Evolutionary conservation across 176 grass and related monocot genomes (phyloP).

Genomic region (Luzula sylvatica): DNA sequence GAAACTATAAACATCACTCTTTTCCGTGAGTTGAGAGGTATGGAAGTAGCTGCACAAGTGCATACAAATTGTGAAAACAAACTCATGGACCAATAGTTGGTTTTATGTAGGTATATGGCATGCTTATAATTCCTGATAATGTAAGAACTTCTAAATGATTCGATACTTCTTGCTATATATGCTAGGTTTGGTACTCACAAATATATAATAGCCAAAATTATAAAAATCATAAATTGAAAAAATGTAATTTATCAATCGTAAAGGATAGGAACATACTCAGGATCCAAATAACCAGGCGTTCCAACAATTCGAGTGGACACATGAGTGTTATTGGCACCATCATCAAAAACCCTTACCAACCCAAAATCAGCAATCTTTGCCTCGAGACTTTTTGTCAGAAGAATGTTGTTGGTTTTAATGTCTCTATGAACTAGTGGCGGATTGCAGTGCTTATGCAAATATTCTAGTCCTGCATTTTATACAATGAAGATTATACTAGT

Average conservation of each 20-base stretch:
- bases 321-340: conserved; percentile 6
- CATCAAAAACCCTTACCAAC: conserved; percentile 22
- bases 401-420: conserved; percentile 34
- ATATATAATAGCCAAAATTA: no score
- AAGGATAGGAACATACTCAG: conserved; percentile 38
- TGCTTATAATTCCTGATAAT: no score
- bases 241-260: no score
- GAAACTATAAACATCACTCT: conserved; percentile 36
- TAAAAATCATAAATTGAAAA: no score
- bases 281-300: conserved; percentile 41
- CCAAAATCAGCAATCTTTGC: conserved; percentile 42
- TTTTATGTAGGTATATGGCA: no score
- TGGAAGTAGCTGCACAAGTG: neutral
- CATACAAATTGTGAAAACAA: no score
- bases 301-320: conserved; percentile 24
- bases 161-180: no score
- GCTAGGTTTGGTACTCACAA: no score
- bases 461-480: conserved; percentile 15
- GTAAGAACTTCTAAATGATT: no score
- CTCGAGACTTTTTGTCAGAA: conserved; percentile 14
- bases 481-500: neutral
- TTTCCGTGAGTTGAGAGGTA: conserved; percentile 9
- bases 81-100: no score
- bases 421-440: conserved; percentile 28
- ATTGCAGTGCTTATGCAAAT: conserved; percentile 26